phyloP scores from a whole-genome alignment of 1,284 basidiomycete genomes.

The Mycosarcoma maydis region DNA sequence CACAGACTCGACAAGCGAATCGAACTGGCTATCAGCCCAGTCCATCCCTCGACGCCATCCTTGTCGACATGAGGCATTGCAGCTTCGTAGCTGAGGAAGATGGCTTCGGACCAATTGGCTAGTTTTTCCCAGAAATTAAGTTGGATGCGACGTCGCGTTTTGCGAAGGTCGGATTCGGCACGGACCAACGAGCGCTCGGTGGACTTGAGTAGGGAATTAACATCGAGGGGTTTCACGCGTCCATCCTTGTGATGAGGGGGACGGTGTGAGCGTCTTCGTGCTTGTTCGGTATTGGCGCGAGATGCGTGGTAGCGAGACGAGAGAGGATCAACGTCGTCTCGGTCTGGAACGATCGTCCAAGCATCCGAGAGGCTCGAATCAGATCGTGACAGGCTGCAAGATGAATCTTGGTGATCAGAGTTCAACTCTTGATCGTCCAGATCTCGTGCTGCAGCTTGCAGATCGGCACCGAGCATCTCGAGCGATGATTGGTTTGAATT shows the following conservation, averaged over 20 bases:
- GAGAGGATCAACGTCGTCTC: constrained; percentile 5
- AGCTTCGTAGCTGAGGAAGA: constrained; percentile 50
- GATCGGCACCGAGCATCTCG: constrained; percentile 18
- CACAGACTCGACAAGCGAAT: constrained; percentile 40
- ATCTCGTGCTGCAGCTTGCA: constrained; percentile 21
- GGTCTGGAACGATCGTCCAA: constrained; percentile 25
- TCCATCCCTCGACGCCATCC: constrained; percentile 44
- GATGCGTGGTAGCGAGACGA: neutral
- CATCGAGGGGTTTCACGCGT: neutral
- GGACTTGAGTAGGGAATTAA: constrained; percentile 11
- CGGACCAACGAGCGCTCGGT: constrained; percentile 33
- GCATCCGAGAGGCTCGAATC: constrained; percentile 12
- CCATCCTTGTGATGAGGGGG: neutral
- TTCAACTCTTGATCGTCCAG: constrained; percentile 15
- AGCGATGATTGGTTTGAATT: neutral
- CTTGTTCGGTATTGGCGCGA: neutral
- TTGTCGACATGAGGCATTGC: constrained; percentile 43
- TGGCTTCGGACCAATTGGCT: constrained; percentile 35
- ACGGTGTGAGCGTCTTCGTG: neutral
- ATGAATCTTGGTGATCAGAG: neutral
- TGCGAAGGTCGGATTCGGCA: constrained; percentile 31
- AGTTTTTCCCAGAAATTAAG: constrained; percentile 32
- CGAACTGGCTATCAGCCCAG: constrained; percentile 33
- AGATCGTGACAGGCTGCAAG: neutral
- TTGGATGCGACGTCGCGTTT: constrained; percentile 9